Evolutionary conservation across 2,329 filamentous ascomycete genomes (phyloP), one percentile per base, ranked within the genome.

Genomic region (Botryotinia globosa): DNA sequence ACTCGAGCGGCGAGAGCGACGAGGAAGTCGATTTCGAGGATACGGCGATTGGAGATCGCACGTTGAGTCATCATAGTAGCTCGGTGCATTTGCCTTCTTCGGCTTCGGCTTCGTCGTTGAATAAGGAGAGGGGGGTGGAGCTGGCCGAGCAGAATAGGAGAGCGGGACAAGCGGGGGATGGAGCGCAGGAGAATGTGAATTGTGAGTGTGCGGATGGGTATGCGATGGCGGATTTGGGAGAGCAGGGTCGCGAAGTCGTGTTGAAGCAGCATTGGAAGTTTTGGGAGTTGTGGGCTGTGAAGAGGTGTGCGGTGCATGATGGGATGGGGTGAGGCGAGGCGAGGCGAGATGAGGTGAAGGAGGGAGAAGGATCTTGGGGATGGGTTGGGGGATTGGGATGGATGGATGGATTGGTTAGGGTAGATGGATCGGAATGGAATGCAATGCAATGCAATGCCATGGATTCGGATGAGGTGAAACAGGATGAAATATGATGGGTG

Each of bases 231-330:
- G 67, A 73, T 64, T 44, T 73, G 37, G 32, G 56, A 14, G 59
- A 65, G 34, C 66, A 44, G 25, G 67, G 66, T 2, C 20, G 48
- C 9, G 59, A 71, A 0, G 48, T 48, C 9, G 59, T 73, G 18
- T 54, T 58, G n/a, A 73, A 71, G n/a, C 45, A 58, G 10, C 67
- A 62, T 45, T 73, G 72, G 72, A 73, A 73, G 34, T 70, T 59
- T 64, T 73, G 72, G 72, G 66, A 73, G n/a, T 51, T 70, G 37
- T 73, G 72, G 72, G 67, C 67, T 6, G 58, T 73, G 16, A 73
- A 73, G 59, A 62, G 72, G 51, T 73, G 72, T 65, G 34, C 59
- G 0, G 37, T 70, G 39, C 72, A 73, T 70, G 72, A 73, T 54
- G 48, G 56, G 22, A 37, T 16, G 58, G 6, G 34, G 6, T 39